These are phyloP conservation scores for Fusarium neocosmosporiellum DNA, from an alignment of 2,329 filamentous ascomycete species.

Conservation along the genomic window DNA sequence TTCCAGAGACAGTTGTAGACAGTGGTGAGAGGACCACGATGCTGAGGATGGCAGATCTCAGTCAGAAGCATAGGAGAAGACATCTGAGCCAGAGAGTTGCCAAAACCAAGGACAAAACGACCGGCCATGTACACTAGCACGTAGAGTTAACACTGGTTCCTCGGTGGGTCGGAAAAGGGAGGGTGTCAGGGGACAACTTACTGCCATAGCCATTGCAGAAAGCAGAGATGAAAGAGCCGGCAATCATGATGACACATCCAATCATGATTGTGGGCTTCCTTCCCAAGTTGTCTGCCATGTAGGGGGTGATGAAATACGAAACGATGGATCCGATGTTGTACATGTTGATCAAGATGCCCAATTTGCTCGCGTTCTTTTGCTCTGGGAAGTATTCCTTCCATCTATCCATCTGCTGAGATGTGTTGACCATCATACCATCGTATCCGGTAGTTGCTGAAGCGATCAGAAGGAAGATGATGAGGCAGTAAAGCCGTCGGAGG, in stretches of 20 bases:
- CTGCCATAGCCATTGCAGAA: slow-evolving; percentile 57
- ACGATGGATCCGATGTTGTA: slow-evolving; percentile 63
- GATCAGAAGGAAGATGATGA: slow-evolving; percentile 65
- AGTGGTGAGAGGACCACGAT: slow-evolving; percentile 72
- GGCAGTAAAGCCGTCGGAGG: slow-evolving; percentile 66
- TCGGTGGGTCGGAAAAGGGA: not conserved
- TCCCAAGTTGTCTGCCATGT: slow-evolving; percentile 57
- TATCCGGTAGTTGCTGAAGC: slow-evolving; percentile 72
- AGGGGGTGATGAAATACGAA: slow-evolving; percentile 59
- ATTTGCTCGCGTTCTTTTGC: slow-evolving; percentile 51
- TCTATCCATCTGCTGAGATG: slow-evolving; percentile 65
- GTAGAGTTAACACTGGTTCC: not conserved
- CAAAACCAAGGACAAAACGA: slow-evolving; percentile 66
- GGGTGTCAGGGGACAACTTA: slow-evolving; percentile 39
- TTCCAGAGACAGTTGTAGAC: slow-evolving; percentile 79
- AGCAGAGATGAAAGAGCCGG: slow-evolving; percentile 55
- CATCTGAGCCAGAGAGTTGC: slow-evolving; percentile 73
- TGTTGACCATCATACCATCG: slow-evolving; percentile 71
- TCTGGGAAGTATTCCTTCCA: slow-evolving; percentile 65
- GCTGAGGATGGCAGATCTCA: slow-evolving; percentile 76
- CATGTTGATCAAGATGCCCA: slow-evolving; percentile 63
- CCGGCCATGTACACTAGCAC: slow-evolving; percentile 54
- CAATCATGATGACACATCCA: slow-evolving; percentile 60
- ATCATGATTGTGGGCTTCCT: slow-evolving; percentile 56
- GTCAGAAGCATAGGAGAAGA: slow-evolving; percentile 72